These are phyloP conservation scores for Cronartium ribicola DNA, from an alignment of 1,284 basidiomycete species.

Conservation along the genomic window DNA sequence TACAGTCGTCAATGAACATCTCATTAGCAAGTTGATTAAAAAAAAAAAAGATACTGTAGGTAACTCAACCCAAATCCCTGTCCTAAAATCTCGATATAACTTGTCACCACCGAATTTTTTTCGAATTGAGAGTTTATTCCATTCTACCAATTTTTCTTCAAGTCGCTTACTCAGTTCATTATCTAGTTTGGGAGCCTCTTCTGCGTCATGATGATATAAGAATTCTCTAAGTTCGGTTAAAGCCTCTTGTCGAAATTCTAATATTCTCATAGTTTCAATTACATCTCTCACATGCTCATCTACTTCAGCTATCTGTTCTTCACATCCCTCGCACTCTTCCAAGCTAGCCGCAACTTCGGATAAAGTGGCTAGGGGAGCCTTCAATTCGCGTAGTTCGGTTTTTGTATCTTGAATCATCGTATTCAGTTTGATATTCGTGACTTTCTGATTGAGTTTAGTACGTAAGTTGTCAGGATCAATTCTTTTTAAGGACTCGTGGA, in stretches of 20 bases:
- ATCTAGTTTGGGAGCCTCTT: conserved; percentile 1
- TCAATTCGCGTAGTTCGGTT: conserved; percentile 17
- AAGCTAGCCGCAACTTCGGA: conserved; percentile 11
- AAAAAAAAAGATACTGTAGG: background rate
- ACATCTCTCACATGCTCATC: conserved; percentile 18
- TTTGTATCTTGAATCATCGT: conserved; percentile 15
- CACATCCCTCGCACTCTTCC: conserved; percentile 12
- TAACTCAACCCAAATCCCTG: conserved; percentile 35
- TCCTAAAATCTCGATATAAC: conserved; percentile 24
- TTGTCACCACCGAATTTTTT: conserved; percentile 28
- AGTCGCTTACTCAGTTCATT: conserved; percentile 20
- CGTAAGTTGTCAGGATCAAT: conserved; percentile 32
- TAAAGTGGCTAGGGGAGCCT: conserved; percentile 8
- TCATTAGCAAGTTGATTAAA: background rate
- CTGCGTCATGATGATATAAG: background rate
- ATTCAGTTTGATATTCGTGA: conserved; percentile 18
- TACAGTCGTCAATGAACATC: background rate
- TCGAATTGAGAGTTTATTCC: conserved; percentile 32
- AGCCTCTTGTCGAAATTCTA: conserved; percentile 14
- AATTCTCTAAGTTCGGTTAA: conserved; percentile 24
- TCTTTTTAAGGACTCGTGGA: background rate
- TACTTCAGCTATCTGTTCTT: background rate
- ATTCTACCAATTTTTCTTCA: conserved; percentile 6
- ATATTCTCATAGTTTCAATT: conserved; percentile 20
- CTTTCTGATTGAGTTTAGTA: conserved; percentile 2